phyloP scores from a whole-genome alignment of 2,329 filamentous ascomycete species.

The Epichloe baconii region DNA sequence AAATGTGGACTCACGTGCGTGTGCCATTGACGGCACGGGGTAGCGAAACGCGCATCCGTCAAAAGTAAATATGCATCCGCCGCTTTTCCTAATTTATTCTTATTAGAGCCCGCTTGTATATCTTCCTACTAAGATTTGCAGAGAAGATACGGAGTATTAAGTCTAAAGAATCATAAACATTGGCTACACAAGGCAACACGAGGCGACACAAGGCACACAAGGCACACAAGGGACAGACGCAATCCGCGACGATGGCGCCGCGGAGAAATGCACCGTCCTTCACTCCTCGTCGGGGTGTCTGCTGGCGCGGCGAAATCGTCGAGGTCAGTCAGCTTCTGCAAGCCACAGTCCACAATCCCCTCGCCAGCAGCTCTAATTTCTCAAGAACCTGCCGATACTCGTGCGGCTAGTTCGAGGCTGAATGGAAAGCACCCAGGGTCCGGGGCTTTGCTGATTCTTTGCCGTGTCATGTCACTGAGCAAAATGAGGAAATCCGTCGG shows the following conservation, averaged over 20 bases:
- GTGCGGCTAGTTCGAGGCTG: not conserved
- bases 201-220: not conserved
- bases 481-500: not conserved
- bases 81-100: no score
- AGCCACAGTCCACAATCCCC: constrained; percentile 12
- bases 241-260: not conserved
- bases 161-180: no score
- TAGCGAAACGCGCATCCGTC: no score
- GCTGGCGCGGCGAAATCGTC: not conserved
- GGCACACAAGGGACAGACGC: not conserved
- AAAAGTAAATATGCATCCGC: no score
- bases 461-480: not conserved
- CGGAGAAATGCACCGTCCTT: not conserved
- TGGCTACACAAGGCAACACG: not conserved
- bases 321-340: constrained; percentile 23
- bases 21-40: no score
- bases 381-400: constrained; percentile 11
- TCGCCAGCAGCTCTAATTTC: no score
- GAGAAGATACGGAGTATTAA: no score
- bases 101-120: no score
- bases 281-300: not conserved
- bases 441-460: not conserved
- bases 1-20: no score
- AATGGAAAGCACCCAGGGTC: not conserved
- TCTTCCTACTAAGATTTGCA: no score